Evolutionary conservation across 2,329 filamentous ascomycete species (phyloP).

Genomic region (Lizonia empirigonia): DNA sequence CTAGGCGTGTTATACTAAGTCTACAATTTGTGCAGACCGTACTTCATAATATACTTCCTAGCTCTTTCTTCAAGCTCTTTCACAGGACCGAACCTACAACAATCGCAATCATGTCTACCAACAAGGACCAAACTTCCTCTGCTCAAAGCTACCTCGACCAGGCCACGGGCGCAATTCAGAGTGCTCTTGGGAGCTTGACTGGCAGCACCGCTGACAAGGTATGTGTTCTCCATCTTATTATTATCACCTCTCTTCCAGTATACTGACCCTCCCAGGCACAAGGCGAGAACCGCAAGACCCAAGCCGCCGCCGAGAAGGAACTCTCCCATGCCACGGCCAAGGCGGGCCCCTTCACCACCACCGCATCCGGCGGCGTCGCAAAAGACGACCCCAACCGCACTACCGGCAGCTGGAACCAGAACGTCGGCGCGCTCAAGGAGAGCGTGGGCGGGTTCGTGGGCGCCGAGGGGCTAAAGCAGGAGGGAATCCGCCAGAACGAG

Average conservation of each 20-base stretch:
- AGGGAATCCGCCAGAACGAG: conserved; percentile 78
- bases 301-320: conserved; percentile 70
- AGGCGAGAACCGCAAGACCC: conserved; percentile 68
- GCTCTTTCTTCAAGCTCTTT: not conserved
- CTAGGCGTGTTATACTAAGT: too few relatives aligned
- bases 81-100: not conserved
- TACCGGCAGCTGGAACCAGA: conserved; percentile 83
- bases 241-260: not conserved
- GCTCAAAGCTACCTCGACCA: conserved; percentile 70
- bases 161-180: conserved; percentile 74
- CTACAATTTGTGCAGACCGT: too few relatives aligned
- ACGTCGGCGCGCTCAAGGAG: conserved; percentile 84
- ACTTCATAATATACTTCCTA: too few relatives aligned
- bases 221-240: conserved; percentile 15
- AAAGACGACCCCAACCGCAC: conserved; percentile 75
- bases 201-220: conserved; percentile 73
- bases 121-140: conserved; percentile 68
- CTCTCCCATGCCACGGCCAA: conserved; percentile 77
- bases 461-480: conserved; percentile 73
- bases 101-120: conserved; percentile 57
- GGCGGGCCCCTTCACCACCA: conserved; percentile 72
- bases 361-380: conserved; percentile 70
- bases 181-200: conserved; percentile 71
- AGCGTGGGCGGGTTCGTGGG: conserved; percentile 76
- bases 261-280: conserved; percentile 56